phyloP scores from a whole-genome alignment of 164 flowering plant genomes.

The Vitis rupestris region DNA sequence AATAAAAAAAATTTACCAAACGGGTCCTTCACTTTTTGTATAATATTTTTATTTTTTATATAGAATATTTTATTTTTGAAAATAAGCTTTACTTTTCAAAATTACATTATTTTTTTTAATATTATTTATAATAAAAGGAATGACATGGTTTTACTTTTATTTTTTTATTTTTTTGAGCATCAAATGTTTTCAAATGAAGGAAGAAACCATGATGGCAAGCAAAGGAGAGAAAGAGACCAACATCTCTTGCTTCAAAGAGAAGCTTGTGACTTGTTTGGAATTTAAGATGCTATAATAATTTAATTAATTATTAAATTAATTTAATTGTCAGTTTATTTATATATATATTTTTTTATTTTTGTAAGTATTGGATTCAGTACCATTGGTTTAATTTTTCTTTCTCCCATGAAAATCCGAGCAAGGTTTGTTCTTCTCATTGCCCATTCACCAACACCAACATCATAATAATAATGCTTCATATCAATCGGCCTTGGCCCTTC shows the following conservation, averaged over 20 bases:
- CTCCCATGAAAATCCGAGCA: conserved; percentile 25
- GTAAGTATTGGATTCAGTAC: neutral
- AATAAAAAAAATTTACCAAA: too few relatives aligned
- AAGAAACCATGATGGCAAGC: too few relatives aligned
- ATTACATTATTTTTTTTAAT: too few relatives aligned
- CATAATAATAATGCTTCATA: conserved; percentile 16
- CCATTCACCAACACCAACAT: conserved; percentile 9
- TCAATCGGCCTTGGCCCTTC: conserved; percentile 21
- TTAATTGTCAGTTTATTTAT: neutral
- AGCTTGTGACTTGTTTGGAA: conserved; percentile 17
- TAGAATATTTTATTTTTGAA: too few relatives aligned
- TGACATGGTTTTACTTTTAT: too few relatives aligned
- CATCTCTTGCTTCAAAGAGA: conserved; percentile 41
- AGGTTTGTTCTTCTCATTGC: conserved; percentile 5
- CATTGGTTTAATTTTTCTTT: neutral
- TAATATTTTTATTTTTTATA: too few relatives aligned
- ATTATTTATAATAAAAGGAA: too few relatives aligned
- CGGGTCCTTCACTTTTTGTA: too few relatives aligned
- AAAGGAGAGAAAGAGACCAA: conserved; percentile 19
- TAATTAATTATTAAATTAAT: neutral
- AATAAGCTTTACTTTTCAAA: too few relatives aligned
- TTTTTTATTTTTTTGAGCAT: too few relatives aligned
- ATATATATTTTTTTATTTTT: neutral
- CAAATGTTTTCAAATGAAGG: too few relatives aligned
- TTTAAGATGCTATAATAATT: neutral